Conservation (phyloP, 2,329 filamentous ascomycete genomes). For the Ophiosphaerella herpotricha region DNA sequence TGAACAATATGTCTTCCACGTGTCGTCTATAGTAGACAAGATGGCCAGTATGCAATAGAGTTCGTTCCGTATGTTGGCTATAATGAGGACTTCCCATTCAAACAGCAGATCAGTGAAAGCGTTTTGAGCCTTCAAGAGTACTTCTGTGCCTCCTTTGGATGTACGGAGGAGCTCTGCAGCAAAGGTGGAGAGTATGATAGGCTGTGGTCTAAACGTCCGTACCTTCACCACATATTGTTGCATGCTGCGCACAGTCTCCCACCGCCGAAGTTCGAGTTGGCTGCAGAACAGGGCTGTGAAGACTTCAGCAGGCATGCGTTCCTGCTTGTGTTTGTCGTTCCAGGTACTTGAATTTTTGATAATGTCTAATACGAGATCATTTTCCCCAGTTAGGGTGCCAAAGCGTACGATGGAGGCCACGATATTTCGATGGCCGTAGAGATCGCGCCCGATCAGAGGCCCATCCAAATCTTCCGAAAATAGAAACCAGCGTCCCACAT, state of each 20-base stretch:
- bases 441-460: conserved; percentile 53
- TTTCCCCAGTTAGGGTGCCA: conserved; percentile 56
- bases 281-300: conserved; percentile 49
- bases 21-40: conserved; percentile 31
- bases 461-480: conserved; percentile 59
- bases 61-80: conserved; percentile 30
- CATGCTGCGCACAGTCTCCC: conserved; percentile 48
- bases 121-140: conserved; percentile 18
- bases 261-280: conserved; percentile 48
- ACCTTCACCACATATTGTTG: conserved; percentile 37
- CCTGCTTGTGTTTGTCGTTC: conserved; percentile 21
- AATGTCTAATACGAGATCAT: conserved; percentile 39
- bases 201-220: conserved; percentile 28
- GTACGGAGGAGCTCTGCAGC: conserved; percentile 35
- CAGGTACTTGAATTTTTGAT: conserved; percentile 27
- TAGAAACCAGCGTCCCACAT: conserved; percentile 60
- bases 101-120: conserved; percentile 38
- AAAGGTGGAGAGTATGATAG: conserved; percentile 37
- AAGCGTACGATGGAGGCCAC: conserved; percentile 60
- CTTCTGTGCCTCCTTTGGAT: conserved; percentile 17
- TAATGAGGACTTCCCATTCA: conserved; percentile 34
- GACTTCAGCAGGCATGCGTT: conserved; percentile 40
- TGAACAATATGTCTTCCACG: conserved; percentile 36
- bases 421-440: conserved; percentile 55
- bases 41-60: conserved; percentile 39